Evolutionary conservation across 2,329 filamentous ascomycete genomes (phyloP), one percentile per base, ranked within the genome.

Genomic region (Uncinocarpus reesii): DNA sequence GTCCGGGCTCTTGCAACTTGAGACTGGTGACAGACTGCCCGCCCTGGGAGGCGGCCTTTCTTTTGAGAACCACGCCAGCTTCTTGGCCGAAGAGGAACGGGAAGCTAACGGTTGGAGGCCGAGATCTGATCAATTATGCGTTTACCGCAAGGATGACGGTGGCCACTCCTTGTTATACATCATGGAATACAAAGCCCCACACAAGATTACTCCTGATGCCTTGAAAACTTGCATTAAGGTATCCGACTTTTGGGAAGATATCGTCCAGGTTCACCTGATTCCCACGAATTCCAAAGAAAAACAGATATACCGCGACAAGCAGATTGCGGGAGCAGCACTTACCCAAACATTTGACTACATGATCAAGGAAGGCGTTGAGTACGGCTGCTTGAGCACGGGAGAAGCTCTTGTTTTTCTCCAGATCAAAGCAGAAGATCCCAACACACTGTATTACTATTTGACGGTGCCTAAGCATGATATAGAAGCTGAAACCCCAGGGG

Each of bases 271-370:
- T 6, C 16, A 36, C 26, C 18, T 15, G 42, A 43, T 49, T n/a
- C 41, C 47, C 13, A 37, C 23, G n/a, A 20, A 28, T n/a, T 1
- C 3, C 7, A 36, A 35, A 11, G 29, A 46, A 20, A 36, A 50
- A 21, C 23, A 7, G 2, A 10, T 28, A 2, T 50, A 47, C n/a
- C 24, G 34, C n/a, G 34, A 16, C 15, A 44, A 50, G 29, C 34
- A 32, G 18, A 20, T 47, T 21, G 21, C 36, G 11, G 37, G 42
- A 11, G 43, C 37, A 16, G 48, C 43, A 8, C 7, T 50, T n/a
- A 50, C 48, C 2, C 48, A 50, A 24, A 31, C 29, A 28, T 50
- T 36, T 35, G 48, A 50, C 15, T 50, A 50, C 23, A 50, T 50
- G 42, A 50, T 47, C 16, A 47, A 24, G 23, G 23, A 42, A 35